A percentile compares a stretch with the other conserved stretches of the same genome.
These are phyloP conservation scores for Crucihimalaya himalaica DNA, from an alignment of 345 rosid species.

Conservation along the genomic window DNA sequence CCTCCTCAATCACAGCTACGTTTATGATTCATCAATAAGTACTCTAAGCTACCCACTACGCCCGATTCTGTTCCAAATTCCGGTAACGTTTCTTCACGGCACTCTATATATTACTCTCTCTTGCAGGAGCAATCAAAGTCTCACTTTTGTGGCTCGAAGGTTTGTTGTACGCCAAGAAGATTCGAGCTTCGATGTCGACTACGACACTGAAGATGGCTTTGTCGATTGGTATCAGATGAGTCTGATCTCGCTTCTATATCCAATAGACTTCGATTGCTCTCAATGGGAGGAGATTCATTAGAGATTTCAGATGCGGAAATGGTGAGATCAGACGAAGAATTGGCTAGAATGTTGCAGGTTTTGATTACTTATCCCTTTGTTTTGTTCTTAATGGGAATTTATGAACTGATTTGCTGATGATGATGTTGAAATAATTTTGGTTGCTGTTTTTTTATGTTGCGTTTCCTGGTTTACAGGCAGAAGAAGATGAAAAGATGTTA, in stretches of 20 bases:
- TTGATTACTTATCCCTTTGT: background rate
- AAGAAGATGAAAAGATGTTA: slow-evolving; percentile 78
- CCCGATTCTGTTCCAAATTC: too few species aligned
- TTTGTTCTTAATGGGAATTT: background rate
- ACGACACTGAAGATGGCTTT: slow-evolving; percentile 74
- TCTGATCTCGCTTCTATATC: slow-evolving; percentile 56
- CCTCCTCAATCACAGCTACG: too few species aligned
- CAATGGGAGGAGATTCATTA: slow-evolving; percentile 41
- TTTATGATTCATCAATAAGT: too few species aligned
- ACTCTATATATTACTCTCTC: too few species aligned
- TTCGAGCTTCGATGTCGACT: slow-evolving; percentile 58
- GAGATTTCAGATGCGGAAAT: slow-evolving; percentile 37
- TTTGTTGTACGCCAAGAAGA: slow-evolving; percentile 53
- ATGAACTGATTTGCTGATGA: background rate
- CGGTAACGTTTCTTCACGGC: too few species aligned
- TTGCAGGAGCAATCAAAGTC: too few species aligned
- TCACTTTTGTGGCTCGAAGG: slow-evolving; percentile 72
- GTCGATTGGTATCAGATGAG: slow-evolving; percentile 58
- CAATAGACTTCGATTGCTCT: slow-evolving; percentile 56
- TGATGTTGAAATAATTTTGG: too few species aligned
- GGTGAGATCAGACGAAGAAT: slow-evolving; percentile 70
- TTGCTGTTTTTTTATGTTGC: background rate
- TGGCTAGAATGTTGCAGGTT: slow-evolving; percentile 76
- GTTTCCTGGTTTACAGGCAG: slow-evolving; percentile 53
- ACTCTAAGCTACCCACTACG: too few species aligned